These are phyloP conservation scores for Podaxis sp. DNA, from an alignment of 768 basidiomycete species.

Conservation along the genomic window DNA sequence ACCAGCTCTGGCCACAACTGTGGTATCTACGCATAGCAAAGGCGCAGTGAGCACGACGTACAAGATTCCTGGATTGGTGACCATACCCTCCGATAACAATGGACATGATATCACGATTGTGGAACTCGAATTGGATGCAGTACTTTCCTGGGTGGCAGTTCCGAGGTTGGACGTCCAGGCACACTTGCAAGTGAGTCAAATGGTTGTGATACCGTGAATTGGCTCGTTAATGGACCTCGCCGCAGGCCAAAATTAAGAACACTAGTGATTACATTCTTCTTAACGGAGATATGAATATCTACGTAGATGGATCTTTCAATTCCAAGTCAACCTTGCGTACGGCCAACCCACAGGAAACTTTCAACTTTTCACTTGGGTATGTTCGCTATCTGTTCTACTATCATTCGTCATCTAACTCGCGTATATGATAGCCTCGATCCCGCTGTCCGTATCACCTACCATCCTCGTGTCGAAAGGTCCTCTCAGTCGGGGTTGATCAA, in stretches of 20 bases:
- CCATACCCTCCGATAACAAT: slow-evolving; percentile 30
- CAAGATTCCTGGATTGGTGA: slow-evolving; percentile 31
- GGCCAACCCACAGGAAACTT: slow-evolving; percentile 39
- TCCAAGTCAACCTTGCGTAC: slow-evolving; percentile 32
- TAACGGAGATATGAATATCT: slow-evolving; percentile 34
- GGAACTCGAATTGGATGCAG: slow-evolving; percentile 29
- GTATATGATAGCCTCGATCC: slow-evolving; percentile 32
- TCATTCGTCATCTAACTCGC: not conserved
- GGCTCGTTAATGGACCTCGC: not conserved
- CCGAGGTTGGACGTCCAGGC: slow-evolving; percentile 35
- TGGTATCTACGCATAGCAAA: slow-evolving; percentile 22
- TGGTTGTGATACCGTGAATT: not conserved
- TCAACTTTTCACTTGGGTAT: slow-evolving; percentile 41
- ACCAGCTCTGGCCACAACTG: not conserved
- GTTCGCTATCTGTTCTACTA: slow-evolving; percentile 2
- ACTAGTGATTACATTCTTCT: slow-evolving; percentile 38
- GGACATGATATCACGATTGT: slow-evolving; percentile 34
- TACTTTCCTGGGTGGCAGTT: slow-evolving; percentile 36
- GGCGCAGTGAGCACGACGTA: slow-evolving; percentile 34
- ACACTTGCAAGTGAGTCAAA: slow-evolving; percentile 27
- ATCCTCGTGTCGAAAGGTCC: slow-evolving; percentile 32
- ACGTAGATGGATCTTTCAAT: slow-evolving; percentile 43
- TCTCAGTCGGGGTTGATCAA: slow-evolving; percentile 33
- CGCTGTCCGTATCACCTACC: slow-evolving; percentile 38
- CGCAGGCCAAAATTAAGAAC: slow-evolving; percentile 38